Percentiles rank a stretch among this genome's conserved stretches.
Evolutionary conservation across 2,329 filamentous ascomycete species (phyloP).

Genomic region (Neophaeococcomyces mojaviensis): DNA sequence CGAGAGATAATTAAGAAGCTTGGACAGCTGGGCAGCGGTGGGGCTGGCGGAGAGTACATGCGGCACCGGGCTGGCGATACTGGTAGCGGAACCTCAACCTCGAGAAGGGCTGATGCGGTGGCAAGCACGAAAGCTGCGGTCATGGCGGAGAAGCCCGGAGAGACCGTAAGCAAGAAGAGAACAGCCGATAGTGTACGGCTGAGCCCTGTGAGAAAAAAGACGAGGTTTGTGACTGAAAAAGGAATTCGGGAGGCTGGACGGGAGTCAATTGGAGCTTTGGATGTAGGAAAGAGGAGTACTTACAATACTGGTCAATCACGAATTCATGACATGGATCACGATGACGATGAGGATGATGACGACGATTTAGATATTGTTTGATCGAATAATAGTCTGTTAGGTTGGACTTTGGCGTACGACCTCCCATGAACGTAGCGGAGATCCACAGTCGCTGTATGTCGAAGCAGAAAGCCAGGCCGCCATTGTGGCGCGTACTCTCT

Average conservation of each 20-base stretch:
- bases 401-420: too few species aligned
- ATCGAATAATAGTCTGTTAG: neutral
- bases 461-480: too few species aligned
- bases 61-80: constrained; percentile 23
- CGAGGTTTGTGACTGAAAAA: constrained; percentile 69
- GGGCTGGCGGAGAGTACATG: constrained; percentile 39
- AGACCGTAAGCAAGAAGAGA: constrained; percentile 13
- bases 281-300: neutral
- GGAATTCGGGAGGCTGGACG: constrained; percentile 70
- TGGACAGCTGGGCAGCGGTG: constrained; percentile 25
- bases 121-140: constrained; percentile 5
- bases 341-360: constrained; percentile 47
- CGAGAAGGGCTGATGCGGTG: neutral
- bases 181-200: constrained; percentile 34
- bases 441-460: too few species aligned
- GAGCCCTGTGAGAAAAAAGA: constrained; percentile 39
- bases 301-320: neutral
- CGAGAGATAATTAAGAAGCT: constrained; percentile 38
- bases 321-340: constrained; percentile 39
- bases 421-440: too few species aligned
- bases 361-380: constrained; percentile 44
- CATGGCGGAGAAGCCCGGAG: constrained; percentile 5
- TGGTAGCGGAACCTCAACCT: neutral
- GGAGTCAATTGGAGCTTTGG: constrained; percentile 43
- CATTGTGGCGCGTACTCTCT: too few species aligned